Percentiles rank a stretch among this genome's conserved stretches.
These are phyloP conservation scores for Sphagnum fallax DNA, from an alignment of 228 moss, liverwort and hornwort genomes.

Conservation along the genomic window DNA sequence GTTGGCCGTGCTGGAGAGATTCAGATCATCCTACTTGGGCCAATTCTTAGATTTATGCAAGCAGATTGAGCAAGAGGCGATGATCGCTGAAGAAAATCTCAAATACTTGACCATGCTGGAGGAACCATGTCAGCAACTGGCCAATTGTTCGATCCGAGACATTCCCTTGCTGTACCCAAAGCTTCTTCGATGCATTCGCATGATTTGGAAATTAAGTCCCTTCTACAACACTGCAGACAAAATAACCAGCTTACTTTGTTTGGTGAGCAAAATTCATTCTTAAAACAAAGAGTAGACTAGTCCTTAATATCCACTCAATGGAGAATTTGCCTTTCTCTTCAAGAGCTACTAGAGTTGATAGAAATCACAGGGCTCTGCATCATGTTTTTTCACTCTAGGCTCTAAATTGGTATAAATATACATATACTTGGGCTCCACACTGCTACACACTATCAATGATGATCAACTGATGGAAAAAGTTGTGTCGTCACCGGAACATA, in stretches of 20 bases:
- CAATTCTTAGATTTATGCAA: constrained; percentile 53
- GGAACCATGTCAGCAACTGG: constrained; percentile 38
- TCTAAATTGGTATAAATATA: too few species aligned
- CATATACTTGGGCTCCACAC: too few species aligned
- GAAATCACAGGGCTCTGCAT: too few species aligned
- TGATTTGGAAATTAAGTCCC: constrained; percentile 75
- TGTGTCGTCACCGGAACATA: too few species aligned
- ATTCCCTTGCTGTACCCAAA: constrained; percentile 47
- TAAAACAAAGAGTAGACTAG: too few species aligned
- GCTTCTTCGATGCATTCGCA: constrained; percentile 50
- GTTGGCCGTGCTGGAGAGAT: constrained; percentile 50
- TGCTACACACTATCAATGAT: too few species aligned
- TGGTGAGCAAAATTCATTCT: constrained; percentile 21
- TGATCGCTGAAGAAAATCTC: constrained; percentile 61
- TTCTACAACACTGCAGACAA: constrained; percentile 65
- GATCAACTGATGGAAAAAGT: too few species aligned
- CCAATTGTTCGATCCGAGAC: constrained; percentile 53
- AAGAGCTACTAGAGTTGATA: too few species aligned
- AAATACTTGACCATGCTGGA: constrained; percentile 47
- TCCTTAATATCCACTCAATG: too few species aligned
- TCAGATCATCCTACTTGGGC: constrained; percentile 55
- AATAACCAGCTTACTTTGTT: constrained; percentile 62
- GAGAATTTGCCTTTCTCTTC: too few species aligned
- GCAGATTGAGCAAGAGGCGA: constrained; percentile 56
- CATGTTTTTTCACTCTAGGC: too few species aligned